Evolutionary conservation across 169 alveolate genomes (phyloP).

Genomic region (Babesia sp.): DNA sequence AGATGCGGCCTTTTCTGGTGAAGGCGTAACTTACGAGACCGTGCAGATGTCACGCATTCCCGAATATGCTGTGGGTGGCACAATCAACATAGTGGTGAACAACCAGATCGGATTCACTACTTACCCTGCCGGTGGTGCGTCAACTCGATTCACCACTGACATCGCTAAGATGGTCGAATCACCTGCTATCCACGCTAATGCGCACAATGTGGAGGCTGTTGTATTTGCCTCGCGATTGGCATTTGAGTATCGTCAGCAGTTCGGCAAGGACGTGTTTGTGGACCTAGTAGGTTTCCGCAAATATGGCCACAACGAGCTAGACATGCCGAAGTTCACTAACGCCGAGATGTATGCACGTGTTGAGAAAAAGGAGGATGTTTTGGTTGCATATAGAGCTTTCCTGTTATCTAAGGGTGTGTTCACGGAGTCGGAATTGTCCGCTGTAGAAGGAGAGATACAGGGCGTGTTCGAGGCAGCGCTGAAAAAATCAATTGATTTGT

Average conservation of each 20-base stretch:
- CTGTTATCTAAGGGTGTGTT: conserved; percentile 80
- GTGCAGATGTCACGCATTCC: conserved; percentile 88
- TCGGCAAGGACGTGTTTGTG: conserved; percentile 87
- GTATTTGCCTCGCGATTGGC: conserved; percentile 87
- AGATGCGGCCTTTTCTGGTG: conserved; percentile 94
- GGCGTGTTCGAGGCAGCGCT: conserved; percentile 79
- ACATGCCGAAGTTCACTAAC: conserved; percentile 93
- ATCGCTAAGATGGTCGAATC: conserved; percentile 89
- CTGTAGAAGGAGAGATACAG: conserved; percentile 71
- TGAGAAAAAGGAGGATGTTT: conserved; percentile 80
- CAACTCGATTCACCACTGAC: conserved; percentile 88
- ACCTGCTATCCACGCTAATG: conserved; percentile 93
- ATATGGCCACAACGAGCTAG: conserved; percentile 93
- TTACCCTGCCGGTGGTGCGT: conserved; percentile 86
- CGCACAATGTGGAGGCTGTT: conserved; percentile 91
- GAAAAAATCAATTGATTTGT: conserved; percentile 73
- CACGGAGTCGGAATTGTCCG: conserved; percentile 74
- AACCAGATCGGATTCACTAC: conserved; percentile 96
- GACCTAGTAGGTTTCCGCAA: conserved; percentile 92
- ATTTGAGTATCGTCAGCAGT: conserved; percentile 86
- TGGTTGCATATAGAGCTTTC: conserved; percentile 78
- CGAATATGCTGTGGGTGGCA: conserved; percentile 89
- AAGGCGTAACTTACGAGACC: conserved; percentile 93
- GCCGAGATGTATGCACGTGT: conserved; percentile 89
- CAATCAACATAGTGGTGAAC: conserved; percentile 89